Base-by-base conservation (phyloP, 2,329 filamentous ascomycete species). In the Ophiocordyceps robertsii region DNA sequence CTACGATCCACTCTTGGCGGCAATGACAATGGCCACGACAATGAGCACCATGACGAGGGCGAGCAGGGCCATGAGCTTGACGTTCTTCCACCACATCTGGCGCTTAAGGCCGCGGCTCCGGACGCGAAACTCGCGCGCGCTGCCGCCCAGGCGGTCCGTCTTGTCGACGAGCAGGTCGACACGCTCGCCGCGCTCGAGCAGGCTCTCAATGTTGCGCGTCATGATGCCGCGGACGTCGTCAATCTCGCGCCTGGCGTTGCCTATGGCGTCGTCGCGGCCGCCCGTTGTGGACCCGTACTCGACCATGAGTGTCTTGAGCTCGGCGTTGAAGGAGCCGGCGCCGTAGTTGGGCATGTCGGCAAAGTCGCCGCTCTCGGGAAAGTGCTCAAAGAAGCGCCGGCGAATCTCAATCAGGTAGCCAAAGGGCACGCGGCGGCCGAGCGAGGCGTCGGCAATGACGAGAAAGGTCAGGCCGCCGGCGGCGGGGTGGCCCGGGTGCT, bases 81-180 rank as follows among this genome's bases (percentile, higher is more conserved):
- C 75, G 61, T 98, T 96, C 80, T 96, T 96, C 90, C 90, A 96
- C 92, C 92, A 98, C 92, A 98, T 96, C 64, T 82, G 76, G 57
- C 93, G 75, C 67, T 92, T 84, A 53, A 98, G 63, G 1, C 87
- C 88, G 24, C 88, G 71, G 60, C 84, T 93, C 51, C 90, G 73
- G 16, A 96, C 81, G 41, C 92, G 72, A 59, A 98, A 98, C 59
- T 98, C 92, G 53, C 82, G 73, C 42, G 92, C 88, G 60, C 80
- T 92, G 27, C 85, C 86, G 13, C 90, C 92, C 33, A 98, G 64
- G 37, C 88, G 73, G 59, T 95, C 90, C 39, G 93, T 98, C 77
- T 98, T 95, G 62, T 96, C 89, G 19, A 98, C 89, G 38, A 98
- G 67, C 51, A 95, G 63, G 65, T 95, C 88, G 57, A 98, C 90